Evolutionary conservation across 306 rosid species (phyloP).

Genomic region (Heteromeles arbutifolia): DNA sequence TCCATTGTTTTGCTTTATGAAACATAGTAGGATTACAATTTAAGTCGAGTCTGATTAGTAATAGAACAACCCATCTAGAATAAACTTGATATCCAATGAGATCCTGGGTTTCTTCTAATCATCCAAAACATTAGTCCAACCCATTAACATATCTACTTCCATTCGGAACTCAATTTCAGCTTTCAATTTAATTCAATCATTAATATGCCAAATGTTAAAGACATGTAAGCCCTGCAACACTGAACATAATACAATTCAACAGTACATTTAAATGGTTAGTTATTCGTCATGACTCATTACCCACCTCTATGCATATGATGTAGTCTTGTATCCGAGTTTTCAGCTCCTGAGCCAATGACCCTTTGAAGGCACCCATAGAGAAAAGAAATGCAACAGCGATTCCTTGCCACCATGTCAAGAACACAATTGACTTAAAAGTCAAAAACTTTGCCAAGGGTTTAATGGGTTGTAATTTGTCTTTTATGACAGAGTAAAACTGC

Average conservation of each 20-base stretch:
- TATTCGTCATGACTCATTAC: background rate
- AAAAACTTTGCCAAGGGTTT: constrained; percentile 90
- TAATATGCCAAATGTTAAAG: background rate
- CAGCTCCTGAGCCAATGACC: constrained; percentile 77
- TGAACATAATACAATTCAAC: background rate
- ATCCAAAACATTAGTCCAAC: background rate
- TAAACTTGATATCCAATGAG: background rate
- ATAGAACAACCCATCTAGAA: background rate
- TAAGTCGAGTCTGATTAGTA: background rate
- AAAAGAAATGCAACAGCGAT: constrained; percentile 87
- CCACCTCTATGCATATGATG: constrained; percentile 95
- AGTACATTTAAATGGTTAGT: background rate
- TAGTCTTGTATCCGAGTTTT: constrained; percentile 88
- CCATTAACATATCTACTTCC: background rate
- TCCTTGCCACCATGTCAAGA: constrained; percentile 99
- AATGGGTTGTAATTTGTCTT: constrained; percentile 80
- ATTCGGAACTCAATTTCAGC: background rate
- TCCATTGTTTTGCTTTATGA: background rate
- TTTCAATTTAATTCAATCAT: background rate
- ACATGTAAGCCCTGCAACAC: background rate
- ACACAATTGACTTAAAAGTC: constrained; percentile 82
- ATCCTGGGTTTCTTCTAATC: background rate
- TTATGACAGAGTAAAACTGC: constrained; percentile 87
- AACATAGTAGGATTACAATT: background rate
- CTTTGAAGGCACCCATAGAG: constrained; percentile 77